Evolutionary conservation across 345 rosid genomes (phyloP).

Genomic region (Salix udensis): DNA sequence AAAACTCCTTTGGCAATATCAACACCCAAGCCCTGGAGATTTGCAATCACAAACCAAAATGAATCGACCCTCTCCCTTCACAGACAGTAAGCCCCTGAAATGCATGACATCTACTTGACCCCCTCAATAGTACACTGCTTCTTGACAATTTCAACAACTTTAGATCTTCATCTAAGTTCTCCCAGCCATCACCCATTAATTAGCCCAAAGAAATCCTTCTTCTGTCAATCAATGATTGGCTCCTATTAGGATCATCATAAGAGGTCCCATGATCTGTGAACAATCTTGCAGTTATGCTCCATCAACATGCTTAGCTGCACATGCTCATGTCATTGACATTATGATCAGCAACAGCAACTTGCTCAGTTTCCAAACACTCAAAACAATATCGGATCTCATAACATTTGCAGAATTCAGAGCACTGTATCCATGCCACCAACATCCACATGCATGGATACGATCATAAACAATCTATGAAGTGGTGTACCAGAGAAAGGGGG

Average conservation of each 20-base stretch:
- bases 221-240: not conserved
- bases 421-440: not conserved
- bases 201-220: not conserved
- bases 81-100: not conserved
- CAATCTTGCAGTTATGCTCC: not conserved
- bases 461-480: not conserved
- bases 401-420: not conserved
- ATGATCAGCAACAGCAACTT: not conserved
- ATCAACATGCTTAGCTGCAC: conserved; percentile 1
- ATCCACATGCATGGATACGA: not conserved
- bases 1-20: not conserved
- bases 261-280: not conserved
- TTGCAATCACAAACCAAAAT: conserved; percentile 6
- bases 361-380: not conserved
- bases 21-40: conserved; percentile 2
- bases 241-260: not conserved
- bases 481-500: not conserved
- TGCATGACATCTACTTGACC: not conserved
- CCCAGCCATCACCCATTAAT: not conserved
- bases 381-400: not conserved
- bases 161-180: not conserved
- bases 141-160: not conserved
- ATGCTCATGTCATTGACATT: not conserved
- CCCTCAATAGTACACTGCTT: not conserved
- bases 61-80: not conserved